Evolutionary conservation across 2,329 filamentous ascomycete species (phyloP), one percentile per base, ranked within the genome.

Genomic region (Colletotrichum aenigma): DNA sequence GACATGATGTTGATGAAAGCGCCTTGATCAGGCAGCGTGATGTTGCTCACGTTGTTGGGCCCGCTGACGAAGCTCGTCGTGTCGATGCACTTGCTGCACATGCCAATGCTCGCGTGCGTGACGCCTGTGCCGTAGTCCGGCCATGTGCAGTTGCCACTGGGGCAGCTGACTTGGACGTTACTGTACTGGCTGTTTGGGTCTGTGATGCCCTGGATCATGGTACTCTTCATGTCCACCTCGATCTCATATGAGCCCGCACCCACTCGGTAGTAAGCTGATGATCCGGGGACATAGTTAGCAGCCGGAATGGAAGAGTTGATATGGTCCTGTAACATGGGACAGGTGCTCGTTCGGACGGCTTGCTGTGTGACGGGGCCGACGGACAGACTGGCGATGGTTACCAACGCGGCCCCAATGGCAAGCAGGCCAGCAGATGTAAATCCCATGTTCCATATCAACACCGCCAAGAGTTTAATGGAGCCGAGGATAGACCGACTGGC

Each of bases 321-420:
- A 12, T 43, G 15, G 1, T 62, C 36, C n/a, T 28, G 36, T 1
- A 75, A 64, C 69, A 73, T 62, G 2, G 69, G 43, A 9, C 73
- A 82, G 0, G 71, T 52, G 8, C 77, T 68, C 2, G 78, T 79
- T 48, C 77, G 77, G 62, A 83, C 76, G 13, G 82, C 77, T 58
- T 84, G 82, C 69, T 83, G 82, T 1, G 80, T 79, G 66, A 84
- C 81, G 21, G 82, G 81, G 12, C 81, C 82, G 2, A 84, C 78
- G 3, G 80, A 77, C 16, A 83, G 52, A 13, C 80, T 81, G 26
- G 81, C 48, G 32, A 83, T 79, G 3, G 80, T 82, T 2, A 81
- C 76, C 7, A 79, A 21, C 0, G 80, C 80, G 34, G 77, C 77
- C 4, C 68, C 58, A 7, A 78, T 74, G 6, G 77, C 78, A 15